Evolutionary conservation across 352 stramenopile species (phyloP).

Genomic region (Albugo candida): DNA sequence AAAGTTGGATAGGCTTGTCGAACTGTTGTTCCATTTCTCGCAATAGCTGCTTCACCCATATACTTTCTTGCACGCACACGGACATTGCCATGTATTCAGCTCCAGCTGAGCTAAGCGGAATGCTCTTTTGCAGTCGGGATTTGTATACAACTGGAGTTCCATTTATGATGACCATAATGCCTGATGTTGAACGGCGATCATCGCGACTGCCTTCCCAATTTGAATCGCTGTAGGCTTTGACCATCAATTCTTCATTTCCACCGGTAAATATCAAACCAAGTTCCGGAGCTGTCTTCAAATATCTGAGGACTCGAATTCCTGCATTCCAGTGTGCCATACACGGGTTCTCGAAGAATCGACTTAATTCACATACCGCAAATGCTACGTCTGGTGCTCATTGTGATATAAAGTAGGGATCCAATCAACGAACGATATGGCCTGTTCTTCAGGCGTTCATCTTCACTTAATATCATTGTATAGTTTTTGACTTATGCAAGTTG

Average conservation of each 20-base stretch:
- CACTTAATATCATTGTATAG: neutral
- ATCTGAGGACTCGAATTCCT: no score
- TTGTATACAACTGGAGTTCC: conserved; percentile 7
- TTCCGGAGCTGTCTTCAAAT: neutral
- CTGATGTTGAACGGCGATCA: conserved; percentile 8
- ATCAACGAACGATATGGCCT: no score
- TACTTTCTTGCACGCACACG: conserved; percentile 7
- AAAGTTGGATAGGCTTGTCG: conserved; percentile 7
- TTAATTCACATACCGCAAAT: no score
- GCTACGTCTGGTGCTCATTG: no score
- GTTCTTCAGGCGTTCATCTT: neutral
- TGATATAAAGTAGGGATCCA: no score
- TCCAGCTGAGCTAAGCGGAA: conserved; percentile 10
- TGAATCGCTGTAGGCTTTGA: conserved; percentile 6
- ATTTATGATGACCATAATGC: conserved; percentile 8
- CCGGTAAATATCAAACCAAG: neutral
- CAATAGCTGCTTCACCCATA: conserved; percentile 9
- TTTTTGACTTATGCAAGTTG: neutral
- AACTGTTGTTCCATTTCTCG: conserved; percentile 4
- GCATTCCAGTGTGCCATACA: no score
- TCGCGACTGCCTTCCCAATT: conserved; percentile 8
- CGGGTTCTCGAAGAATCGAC: no score
- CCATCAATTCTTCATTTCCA: neutral
- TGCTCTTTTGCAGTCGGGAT: conserved; percentile 8
- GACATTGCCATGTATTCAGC: conserved; percentile 13